Evolutionary conservation across 2,329 filamentous ascomycete genomes (phyloP), one percentile per base, ranked within the genome.

Genomic region (Talaromyces sp.): DNA sequence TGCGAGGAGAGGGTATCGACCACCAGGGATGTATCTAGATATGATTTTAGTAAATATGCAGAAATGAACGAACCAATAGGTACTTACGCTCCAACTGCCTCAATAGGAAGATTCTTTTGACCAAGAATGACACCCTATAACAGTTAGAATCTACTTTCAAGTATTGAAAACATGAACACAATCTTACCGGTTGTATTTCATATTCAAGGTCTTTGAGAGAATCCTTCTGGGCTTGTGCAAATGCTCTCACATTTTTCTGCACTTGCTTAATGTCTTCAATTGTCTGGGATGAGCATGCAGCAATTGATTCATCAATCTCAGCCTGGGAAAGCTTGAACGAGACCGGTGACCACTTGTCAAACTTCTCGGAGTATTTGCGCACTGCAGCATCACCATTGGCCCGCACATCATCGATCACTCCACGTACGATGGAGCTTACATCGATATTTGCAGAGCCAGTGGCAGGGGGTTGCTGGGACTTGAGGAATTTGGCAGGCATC

Each of bases 261-360:
- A 82, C 83, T 63, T 79, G 72, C 63, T 83, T 86, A 69, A 83
- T 87, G 67, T 86, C 85, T 31, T 76, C 69, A 75, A 87, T 76
- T 70, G 79, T 81, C 69, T 86, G 83, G 10, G 74, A 68, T 0
- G 82, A 76, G 0, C 84, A 78, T 16, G 75, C 72, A 1, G 79
- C 70, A n/a, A 85, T 81, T 43, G 78, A 75, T 1, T 78, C 72
- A 11, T 81, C 71, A 45, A 85, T 85, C 19, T 85, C 75, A 1
- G 68, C 68, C 2, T 72, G 63, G 0, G 81, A 83, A 3, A 86
- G 78, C 66, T 80, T 82, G 75, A 85, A 86, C 0, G 77, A 79
- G 0, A 70, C 41, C 0, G 83, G 84, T 1, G 77, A 77, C 84
- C 84, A 86, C 64, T 82, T 81, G 70, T 86, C 84, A 64, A 86